Evolutionary conservation across 2,329 filamentous ascomycete species (phyloP).

Genomic region (Neocucurbitaria cava): DNA sequence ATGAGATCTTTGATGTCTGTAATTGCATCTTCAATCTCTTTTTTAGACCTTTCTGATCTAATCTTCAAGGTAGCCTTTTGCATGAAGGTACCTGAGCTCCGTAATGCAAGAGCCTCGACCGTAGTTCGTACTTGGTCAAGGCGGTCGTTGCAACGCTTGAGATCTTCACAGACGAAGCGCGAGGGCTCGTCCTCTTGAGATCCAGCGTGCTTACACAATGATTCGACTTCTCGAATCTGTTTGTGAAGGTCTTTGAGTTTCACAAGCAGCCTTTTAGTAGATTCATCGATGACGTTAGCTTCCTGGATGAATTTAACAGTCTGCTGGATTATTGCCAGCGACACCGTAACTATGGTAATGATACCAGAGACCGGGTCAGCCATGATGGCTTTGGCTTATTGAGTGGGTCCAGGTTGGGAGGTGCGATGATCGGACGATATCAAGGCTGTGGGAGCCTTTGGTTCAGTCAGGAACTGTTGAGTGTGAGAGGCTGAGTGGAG

Average conservation of each 20-base stretch:
- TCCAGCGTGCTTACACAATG: conserved; percentile 8
- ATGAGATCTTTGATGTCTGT: conserved; percentile 16
- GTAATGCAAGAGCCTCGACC: conserved; percentile 11
- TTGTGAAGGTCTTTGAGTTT: conserved; percentile 10
- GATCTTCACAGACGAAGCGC: conserved; percentile 7
- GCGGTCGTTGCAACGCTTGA: conserved; percentile 7
- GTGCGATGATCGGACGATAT: not conserved
- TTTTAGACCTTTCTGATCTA: conserved; percentile 10
- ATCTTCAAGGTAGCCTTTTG: conserved; percentile 17
- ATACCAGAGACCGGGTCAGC: conserved; percentile 21
- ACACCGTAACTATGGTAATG: conserved; percentile 18
- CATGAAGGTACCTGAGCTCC: conserved; percentile 8
- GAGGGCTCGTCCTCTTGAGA: conserved; percentile 3
- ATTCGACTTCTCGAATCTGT: conserved; percentile 11
- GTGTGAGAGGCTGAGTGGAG: conserved; percentile 2
- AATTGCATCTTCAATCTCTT: conserved; percentile 16
- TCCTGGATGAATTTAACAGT: conserved; percentile 20
- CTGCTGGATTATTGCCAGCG: conserved; percentile 13
- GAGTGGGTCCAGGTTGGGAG: not conserved
- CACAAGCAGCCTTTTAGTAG: conserved; percentile 5
- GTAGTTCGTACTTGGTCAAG: conserved; percentile 10
- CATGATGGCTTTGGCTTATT: conserved; percentile 12
- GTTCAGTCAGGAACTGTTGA: not conserved
- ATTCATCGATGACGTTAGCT: conserved; percentile 7
- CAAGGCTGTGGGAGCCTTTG: not conserved